Evolutionary conservation across 441 rosid genomes (phyloP).

Genomic region (Populus hybrid): DNA sequence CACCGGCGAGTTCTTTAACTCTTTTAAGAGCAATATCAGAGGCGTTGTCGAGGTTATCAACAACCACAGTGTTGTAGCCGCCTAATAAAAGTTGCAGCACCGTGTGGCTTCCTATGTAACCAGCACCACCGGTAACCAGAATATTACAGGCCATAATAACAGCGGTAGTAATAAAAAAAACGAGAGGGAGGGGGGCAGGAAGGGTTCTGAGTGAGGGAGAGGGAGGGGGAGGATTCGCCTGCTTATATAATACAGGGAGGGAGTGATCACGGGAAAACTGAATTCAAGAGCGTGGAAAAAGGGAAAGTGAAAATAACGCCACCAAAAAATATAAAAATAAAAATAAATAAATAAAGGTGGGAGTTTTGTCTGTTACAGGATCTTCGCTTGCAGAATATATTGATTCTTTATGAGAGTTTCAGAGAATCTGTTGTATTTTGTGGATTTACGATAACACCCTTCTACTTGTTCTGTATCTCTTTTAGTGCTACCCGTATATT

Average conservation of each 20-base stretch:
- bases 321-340: no score
- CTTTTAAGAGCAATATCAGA: slow-evolving; percentile 53
- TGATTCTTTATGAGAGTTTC: background rate
- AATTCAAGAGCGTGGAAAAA: slow-evolving; percentile 6
- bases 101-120: slow-evolving; percentile 91
- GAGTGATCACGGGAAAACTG: background rate
- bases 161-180: background rate
- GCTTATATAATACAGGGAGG: background rate
- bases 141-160: slow-evolving; percentile 43
- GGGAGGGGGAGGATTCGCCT: background rate
- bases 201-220: background rate
- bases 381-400: background rate
- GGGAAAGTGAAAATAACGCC: background rate
- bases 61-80: slow-evolving; percentile 60
- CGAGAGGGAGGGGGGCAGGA: background rate
- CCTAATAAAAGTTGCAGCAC: slow-evolving; percentile 73
- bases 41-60: slow-evolving; percentile 82
- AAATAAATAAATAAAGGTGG: background rate
- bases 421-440: background rate
- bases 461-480: background rate
- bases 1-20: slow-evolving; percentile 65
- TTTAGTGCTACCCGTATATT: no score
- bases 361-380: background rate
- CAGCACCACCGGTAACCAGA: slow-evolving; percentile 92
- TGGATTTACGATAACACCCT: background rate